Conservation (phyloP, 2,329 filamentous ascomycete species). For the Fusarium floridanum region DNA sequence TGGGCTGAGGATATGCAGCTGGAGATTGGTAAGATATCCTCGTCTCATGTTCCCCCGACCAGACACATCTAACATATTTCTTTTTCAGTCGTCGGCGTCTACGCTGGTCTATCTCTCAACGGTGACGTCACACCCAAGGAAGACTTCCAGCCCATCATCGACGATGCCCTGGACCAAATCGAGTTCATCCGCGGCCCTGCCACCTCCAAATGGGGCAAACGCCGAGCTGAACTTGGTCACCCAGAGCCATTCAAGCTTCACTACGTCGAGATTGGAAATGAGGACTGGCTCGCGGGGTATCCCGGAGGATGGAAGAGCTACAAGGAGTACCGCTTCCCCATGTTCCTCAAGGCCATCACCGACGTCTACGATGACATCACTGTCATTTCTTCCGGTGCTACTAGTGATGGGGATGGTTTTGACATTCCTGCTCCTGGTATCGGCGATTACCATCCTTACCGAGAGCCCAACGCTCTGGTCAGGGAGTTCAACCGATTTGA, state of each 20-base stretch:
- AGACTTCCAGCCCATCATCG: slow-evolving; percentile 67
- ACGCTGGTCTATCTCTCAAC: slow-evolving; percentile 67
- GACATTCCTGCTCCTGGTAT: slow-evolving; percentile 58
- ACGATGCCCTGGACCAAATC: slow-evolving; percentile 72
- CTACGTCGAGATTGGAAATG: slow-evolving; percentile 77
- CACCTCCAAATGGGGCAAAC: slow-evolving; percentile 67
- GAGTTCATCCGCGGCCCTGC: slow-evolving; percentile 71
- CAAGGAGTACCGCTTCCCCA: slow-evolving; percentile 68
- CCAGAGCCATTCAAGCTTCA: slow-evolving; percentile 70
- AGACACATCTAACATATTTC: neutral
- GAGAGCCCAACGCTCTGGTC: slow-evolving; percentile 64
- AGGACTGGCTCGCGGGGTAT: slow-evolving; percentile 71
- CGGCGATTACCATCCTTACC: slow-evolving; percentile 66
- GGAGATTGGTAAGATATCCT: slow-evolving; percentile 56
- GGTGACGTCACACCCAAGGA: slow-evolving; percentile 64
- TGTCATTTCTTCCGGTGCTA: slow-evolving; percentile 64
- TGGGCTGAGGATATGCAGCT: slow-evolving; percentile 72
- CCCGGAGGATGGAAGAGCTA: slow-evolving; percentile 61
- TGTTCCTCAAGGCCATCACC: slow-evolving; percentile 71
- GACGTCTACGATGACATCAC: slow-evolving; percentile 68
- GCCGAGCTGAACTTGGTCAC: slow-evolving; percentile 71
- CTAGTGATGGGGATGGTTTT: slow-evolving; percentile 54
- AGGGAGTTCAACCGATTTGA: slow-evolving; percentile 66
- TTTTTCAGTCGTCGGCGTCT: slow-evolving; percentile 66
- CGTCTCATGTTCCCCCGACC: neutral